Conservation (phyloP, 2,329 filamentous ascomycete species). For the Hymenoscyphus occultus region DNA sequence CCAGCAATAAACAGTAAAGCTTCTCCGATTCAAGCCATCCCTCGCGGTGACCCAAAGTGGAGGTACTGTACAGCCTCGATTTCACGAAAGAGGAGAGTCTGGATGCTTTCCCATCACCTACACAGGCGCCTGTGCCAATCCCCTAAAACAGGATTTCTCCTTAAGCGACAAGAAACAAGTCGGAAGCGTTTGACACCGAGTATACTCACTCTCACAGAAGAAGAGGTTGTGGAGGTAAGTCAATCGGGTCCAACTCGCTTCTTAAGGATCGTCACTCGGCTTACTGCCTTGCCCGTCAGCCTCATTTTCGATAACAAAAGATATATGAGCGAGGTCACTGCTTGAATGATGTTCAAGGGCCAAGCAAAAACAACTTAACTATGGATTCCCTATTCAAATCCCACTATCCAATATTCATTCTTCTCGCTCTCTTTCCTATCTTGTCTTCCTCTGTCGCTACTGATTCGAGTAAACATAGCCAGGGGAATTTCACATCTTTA, state of each 20-base stretch:
- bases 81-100: too few species aligned
- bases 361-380: background rate
- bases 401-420: background rate
- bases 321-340: background rate
- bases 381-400: background rate
- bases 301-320: conserved; percentile 6
- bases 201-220: too few species aligned
- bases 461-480: background rate
- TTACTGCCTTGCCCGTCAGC: background rate
- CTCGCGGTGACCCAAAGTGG: too few species aligned
- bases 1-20: too few species aligned
- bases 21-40: too few species aligned
- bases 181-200: too few species aligned
- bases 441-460: background rate
- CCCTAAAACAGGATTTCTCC: too few species aligned
- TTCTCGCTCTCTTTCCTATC: background rate
- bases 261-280: background rate
- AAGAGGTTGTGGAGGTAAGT: background rate
- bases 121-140: too few species aligned
- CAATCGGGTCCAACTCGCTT: background rate
- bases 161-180: too few species aligned
- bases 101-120: too few species aligned
- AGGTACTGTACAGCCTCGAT: too few species aligned
- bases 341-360: background rate
- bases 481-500: conserved; percentile 10